Base-by-base conservation (phyloP, 805 yeast species). In the Starmerella potacharoeniae region DNA sequence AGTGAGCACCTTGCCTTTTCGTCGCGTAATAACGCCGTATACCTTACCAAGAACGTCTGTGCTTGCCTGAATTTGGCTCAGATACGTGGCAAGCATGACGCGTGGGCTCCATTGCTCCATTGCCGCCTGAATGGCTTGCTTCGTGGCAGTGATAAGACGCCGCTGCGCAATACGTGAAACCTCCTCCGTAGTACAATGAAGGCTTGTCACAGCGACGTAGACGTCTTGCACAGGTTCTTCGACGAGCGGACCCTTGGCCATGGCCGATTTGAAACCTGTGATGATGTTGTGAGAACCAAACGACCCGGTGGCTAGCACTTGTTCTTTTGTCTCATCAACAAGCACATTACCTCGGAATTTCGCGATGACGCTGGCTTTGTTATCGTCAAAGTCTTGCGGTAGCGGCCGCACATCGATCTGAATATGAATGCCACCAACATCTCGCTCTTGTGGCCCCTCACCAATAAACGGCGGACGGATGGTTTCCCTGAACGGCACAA, bases 11-110 rank as follows among this genome's bases (percentile, higher is more conserved):
- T 78, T 72, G 33, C 99, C 99, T 41, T 86, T 83, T 64, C 96
- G 77, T 64, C 81, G 81, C 60, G 95, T 96, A 29, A 93, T 87
- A 17, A 91, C 97, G 0, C 89, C 93, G 66, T 93, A 93, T 0
- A 93, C 97, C 66, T 86, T 88, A 44, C 99, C 98, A 52, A 93
- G 73, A 0, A 88, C 97, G 60, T 93, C 98, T 0, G 96, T 81
- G 2, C 95, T 79, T 0, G 97, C 93, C 70, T 93, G 99, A 61
- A 93, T 86, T 61, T 91, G 97, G 74, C 97, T 90, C 0, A 85
- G 75, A 66, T 93, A 93, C 81, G 84, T 87, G 4, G 98, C 98
- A 64, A 95, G 77, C 80, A 85, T 83, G 49, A 93, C 69, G 56
- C 99, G 77, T 7, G 97, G 95, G 0, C 96, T 82, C 83, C 93